Conservation (phyloP, 148 eudicot species). For the Rhododendron kiyosumense region DNA sequence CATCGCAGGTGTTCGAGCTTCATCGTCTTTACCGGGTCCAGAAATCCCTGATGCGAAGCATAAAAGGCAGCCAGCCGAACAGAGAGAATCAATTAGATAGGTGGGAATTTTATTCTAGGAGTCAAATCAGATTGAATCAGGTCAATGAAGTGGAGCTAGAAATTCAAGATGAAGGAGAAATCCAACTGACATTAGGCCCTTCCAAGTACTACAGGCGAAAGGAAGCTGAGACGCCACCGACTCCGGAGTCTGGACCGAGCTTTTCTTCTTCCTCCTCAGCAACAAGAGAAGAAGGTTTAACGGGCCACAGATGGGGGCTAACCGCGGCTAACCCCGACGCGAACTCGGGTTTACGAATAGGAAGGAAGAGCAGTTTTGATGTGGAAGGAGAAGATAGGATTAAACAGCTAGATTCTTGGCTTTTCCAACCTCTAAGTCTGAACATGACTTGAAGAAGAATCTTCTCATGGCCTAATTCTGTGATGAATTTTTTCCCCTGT, state of each 20-base stretch:
- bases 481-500: neutral
- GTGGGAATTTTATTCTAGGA: neutral
- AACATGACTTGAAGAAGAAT: conserved; percentile 41
- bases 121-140: neutral
- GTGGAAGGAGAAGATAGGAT: conserved; percentile 30
- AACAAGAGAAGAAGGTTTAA: neutral
- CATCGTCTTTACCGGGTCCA: conserved; percentile 78
- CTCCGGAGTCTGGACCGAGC: conserved; percentile 31
- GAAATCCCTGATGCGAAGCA: conserved; percentile 60
- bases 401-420: conserved; percentile 53
- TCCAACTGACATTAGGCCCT: conserved; percentile 80
- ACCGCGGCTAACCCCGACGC: conserved; percentile 15
- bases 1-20: conserved; percentile 71
- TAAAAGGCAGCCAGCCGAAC: conserved; percentile 10
- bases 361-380: conserved; percentile 12
- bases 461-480: conserved; percentile 4
- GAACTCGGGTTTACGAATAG: conserved; percentile 26
- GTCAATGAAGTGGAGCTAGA: conserved; percentile 2
- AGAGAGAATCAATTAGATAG: conserved; percentile 20
- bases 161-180: conserved; percentile 49
- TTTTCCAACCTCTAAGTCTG: conserved; percentile 54
- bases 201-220: conserved; percentile 24
- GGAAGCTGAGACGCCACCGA: conserved; percentile 19
- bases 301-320: neutral
- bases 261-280: conserved; percentile 13